Evolutionary conservation across 2,329 filamentous ascomycete genomes (phyloP).

Genomic region (Zalaria sp.): DNA sequence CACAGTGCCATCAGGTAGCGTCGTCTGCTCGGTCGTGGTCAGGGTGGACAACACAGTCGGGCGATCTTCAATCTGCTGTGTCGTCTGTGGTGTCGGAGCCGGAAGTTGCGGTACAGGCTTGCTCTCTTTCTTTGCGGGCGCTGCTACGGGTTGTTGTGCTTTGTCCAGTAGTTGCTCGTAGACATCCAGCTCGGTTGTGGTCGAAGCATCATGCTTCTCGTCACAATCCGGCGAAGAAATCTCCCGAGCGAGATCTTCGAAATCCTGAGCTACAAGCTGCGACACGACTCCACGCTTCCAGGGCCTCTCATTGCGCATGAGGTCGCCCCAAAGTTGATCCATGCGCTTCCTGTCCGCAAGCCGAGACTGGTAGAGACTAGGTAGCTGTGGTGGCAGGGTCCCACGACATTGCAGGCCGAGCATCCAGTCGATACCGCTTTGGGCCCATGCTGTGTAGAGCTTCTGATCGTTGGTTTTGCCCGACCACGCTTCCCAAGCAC

Average conservation of each 20-base stretch:
- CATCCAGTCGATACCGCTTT: slow-evolving; percentile 21
- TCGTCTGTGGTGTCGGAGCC: background rate
- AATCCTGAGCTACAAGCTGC: slow-evolving; percentile 5
- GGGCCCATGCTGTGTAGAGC: slow-evolving; percentile 6
- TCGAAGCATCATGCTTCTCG: slow-evolving; percentile 6
- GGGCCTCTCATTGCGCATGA: slow-evolving; percentile 3
- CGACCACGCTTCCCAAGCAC: slow-evolving; percentile 6
- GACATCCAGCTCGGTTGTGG: slow-evolving; percentile 35
- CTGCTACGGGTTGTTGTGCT: background rate
- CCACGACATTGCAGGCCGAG: slow-evolving; percentile 20
- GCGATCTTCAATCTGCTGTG: background rate
- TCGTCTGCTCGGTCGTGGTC: slow-evolving; percentile 41
- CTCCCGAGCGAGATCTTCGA: slow-evolving; percentile 8
- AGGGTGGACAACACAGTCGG: slow-evolving; percentile 37
- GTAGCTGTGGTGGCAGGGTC: slow-evolving; percentile 18
- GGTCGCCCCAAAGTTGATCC: slow-evolving; percentile 5
- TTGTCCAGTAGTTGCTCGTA: slow-evolving; percentile 34
- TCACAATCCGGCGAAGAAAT: slow-evolving; percentile 7
- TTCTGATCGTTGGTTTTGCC: slow-evolving; percentile 4
- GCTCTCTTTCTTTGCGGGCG: background rate
- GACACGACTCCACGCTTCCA: slow-evolving; percentile 1
- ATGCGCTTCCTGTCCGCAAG: slow-evolving; percentile 4
- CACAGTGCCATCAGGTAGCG: slow-evolving; percentile 41
- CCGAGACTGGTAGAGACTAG: slow-evolving; percentile 7
- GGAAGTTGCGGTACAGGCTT: background rate